Percentiles rank a stretch among this genome's conserved stretches.
Conservation (phyloP, 2,329 filamentous ascomycete species). For the Colletotrichum somersetense region DNA sequence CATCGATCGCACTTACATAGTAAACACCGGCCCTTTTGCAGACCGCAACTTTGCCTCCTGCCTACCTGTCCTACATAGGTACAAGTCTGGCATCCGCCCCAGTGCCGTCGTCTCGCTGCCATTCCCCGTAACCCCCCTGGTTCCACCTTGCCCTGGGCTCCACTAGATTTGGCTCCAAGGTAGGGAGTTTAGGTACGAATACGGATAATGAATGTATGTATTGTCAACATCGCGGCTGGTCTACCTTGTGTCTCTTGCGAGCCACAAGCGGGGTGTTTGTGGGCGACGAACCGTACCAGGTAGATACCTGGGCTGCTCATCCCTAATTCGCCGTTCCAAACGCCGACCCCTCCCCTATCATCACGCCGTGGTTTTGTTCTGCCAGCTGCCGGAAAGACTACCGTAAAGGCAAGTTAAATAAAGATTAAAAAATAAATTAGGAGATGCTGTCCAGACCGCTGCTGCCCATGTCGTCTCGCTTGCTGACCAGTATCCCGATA, state of each 20-base stretch:
- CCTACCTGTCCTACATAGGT: not conserved
- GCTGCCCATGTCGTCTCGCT: slow-evolving; percentile 6
- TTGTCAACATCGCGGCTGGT: slow-evolving; percentile 9
- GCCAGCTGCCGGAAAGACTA: not conserved
- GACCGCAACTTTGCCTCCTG: slow-evolving; percentile 37
- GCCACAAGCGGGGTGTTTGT: slow-evolving; percentile 1
- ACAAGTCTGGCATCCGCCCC: not conserved
- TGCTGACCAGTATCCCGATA: slow-evolving; percentile 28
- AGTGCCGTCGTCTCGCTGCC: not conserved
- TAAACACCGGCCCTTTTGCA: slow-evolving; percentile 18
- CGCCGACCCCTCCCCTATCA: slow-evolving; percentile 7
- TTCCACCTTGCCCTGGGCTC: slow-evolving; percentile 17
- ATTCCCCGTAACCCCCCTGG: slow-evolving; percentile 10
- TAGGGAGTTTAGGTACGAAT: no score
- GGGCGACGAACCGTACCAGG: slow-evolving; percentile 4
- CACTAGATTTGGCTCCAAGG: slow-evolving; percentile 1
- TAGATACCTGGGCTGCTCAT: slow-evolving; percentile 25
- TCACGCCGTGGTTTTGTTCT: not conserved
- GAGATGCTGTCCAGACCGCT: slow-evolving; percentile 30
- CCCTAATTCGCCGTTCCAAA: slow-evolving; percentile 34
- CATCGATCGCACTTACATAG: slow-evolving; percentile 22
- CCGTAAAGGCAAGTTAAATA: not conserved
- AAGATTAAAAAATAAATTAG: not conserved
- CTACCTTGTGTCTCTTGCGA: not conserved
- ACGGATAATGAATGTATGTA: not conserved